Evolutionary conservation across 371 early-diverging fungal genomes (phyloP).

Genomic region (Zychaea mexicana): DNA sequence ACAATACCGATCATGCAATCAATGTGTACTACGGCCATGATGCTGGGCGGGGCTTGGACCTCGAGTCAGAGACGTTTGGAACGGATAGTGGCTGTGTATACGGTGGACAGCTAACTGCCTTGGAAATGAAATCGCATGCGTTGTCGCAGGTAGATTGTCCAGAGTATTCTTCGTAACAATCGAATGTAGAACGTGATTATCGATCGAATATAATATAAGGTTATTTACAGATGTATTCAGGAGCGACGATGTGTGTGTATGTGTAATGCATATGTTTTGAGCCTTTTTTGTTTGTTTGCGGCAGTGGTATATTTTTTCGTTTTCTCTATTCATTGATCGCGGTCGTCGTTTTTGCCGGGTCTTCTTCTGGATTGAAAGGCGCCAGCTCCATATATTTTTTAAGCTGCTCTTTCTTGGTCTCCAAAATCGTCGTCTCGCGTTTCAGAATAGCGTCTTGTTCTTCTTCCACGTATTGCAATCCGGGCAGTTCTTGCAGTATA

Average conservation of each 20-base stretch:
- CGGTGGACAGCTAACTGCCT: slow-evolving; percentile 61
- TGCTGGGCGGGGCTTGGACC: slow-evolving; percentile 59
- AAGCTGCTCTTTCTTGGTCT: slow-evolving; percentile 35
- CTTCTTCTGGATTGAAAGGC: slow-evolving; percentile 1
- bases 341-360: not conserved
- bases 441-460: slow-evolving; percentile 44
- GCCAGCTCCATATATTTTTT: slow-evolving; percentile 8
- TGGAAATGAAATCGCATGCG: slow-evolving; percentile 35
- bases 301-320: not conserved
- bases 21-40: slow-evolving; percentile 72
- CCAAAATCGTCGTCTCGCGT: slow-evolving; percentile 31
- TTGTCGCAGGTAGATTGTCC: slow-evolving; percentile 33
- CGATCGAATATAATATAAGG: not conserved
- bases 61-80: slow-evolving; percentile 58
- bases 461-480: slow-evolving; percentile 46
- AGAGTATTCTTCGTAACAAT: slow-evolving; percentile 6
- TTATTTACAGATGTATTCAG: not conserved
- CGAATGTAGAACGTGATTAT: not conserved
- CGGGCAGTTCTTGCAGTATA: slow-evolving; percentile 45
- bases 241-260: too few relatives aligned
- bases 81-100: slow-evolving; percentile 74
- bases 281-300: too few relatives aligned
- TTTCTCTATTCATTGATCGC: not conserved
- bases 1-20: slow-evolving; percentile 16
- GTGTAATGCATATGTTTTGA: too few relatives aligned